Evolutionary conservation across 2,329 filamentous ascomycete genomes (phyloP), one percentile per base, ranked within the genome.

Genomic region (Cordyceps cateniannulata): DNA sequence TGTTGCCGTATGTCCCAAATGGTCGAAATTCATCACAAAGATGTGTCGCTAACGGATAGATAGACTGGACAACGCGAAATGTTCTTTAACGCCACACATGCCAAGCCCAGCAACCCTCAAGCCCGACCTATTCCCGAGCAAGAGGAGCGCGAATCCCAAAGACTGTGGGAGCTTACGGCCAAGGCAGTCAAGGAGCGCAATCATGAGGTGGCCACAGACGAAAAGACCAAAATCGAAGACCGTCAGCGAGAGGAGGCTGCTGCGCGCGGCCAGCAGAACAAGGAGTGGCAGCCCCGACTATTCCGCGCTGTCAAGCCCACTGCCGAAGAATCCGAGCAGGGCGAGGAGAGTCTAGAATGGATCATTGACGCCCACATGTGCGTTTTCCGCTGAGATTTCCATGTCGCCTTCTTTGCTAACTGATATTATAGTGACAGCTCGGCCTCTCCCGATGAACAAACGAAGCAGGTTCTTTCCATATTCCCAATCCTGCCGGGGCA

Each of bases 161-260:
- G 81, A 64, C 78, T 99, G 50, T 99, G 95, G 95, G 76, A 85
- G 35, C 86, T 85, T 54, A 96, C 93, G 0, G 89, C 88, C 9
- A 81, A 87, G 66, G 95, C 93, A 0, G 87, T 99, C 63, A 89
- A 88, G 69, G 86, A 89, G 53, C 85, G 87, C 62, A 93, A 99
- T 68, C 95, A 99, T 69, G 89, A 91, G 66, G 76, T 88, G 9
- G 95, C 95, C 4, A 99, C 95, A 0, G 90, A 95, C 64, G 93
- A 97, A 70, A 99, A 99, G 78, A 93, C 90, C n/a, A 90, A 89
- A 72, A 91, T 99, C 62, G 95, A 99, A 72, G 93, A 98, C 68
- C 86, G 84, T 69, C 95, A 99, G 74, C 84, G 95, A 69, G 88
- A 93, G 64, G 93, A 97, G 70, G 92, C 95, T 2, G 88, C 92